phyloP scores from a whole-genome alignment of 257 asterid species.

The Marsdenia floribunda region DNA sequence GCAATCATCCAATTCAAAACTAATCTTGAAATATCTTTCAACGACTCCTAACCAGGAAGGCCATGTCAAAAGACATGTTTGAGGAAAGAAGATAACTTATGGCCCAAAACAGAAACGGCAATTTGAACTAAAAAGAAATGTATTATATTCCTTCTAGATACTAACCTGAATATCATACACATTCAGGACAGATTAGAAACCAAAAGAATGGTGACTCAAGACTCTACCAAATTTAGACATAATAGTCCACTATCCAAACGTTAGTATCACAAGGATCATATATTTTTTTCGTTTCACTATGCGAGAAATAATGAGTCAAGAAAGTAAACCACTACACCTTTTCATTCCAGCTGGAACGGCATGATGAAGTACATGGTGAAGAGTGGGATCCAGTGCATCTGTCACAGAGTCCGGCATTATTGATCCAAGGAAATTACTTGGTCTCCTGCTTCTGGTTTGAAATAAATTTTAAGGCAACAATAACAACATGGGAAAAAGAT shows the following conservation, averaged over 20 bases:
- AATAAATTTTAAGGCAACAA: background rate
- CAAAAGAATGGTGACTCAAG: background rate
- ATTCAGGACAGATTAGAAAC: background rate
- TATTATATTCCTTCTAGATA: background rate
- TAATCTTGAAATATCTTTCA: background rate
- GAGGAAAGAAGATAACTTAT: background rate
- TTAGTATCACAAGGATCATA: background rate
- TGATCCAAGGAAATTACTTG: constrained; percentile 67
- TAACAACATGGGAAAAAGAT: background rate
- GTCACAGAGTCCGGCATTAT: constrained; percentile 71
- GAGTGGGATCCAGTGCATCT: constrained; percentile 72
- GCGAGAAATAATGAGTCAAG: background rate
- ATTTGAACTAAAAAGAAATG: background rate
- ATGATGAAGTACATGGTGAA: constrained; percentile 75
- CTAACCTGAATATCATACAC: background rate
- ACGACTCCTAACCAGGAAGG: background rate
- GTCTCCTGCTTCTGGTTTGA: constrained; percentile 46
- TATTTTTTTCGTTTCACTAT: background rate
- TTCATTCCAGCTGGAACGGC: constrained; percentile 74
- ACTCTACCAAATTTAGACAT: background rate
- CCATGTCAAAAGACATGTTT: background rate
- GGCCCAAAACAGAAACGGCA: background rate
- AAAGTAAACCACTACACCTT: constrained; percentile 41
- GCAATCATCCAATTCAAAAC: background rate
- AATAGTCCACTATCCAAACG: background rate